Conservation (phyloP, 371 early-diverging fungal species). For the Apophysomyces variabilis region DNA sequence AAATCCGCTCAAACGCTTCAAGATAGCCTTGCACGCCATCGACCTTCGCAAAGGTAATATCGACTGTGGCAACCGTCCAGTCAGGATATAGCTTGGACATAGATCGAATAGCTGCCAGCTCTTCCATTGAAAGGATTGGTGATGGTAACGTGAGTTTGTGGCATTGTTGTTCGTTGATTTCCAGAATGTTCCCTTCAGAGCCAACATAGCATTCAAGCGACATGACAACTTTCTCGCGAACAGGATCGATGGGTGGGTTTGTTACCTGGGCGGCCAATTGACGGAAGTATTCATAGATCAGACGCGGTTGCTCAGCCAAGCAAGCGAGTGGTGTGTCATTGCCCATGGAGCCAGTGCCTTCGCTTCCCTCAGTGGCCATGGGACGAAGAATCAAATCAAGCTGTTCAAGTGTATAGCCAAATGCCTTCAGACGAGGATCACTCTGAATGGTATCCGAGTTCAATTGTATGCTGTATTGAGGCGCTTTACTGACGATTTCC, state of each 20-base stretch:
- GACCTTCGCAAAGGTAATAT: constrained; percentile 80
- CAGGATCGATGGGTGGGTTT: constrained; percentile 97
- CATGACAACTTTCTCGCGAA: constrained; percentile 98
- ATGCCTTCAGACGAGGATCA: constrained; percentile 87
- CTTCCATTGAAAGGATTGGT: constrained; percentile 84
- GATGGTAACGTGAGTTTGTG: constrained; percentile 80
- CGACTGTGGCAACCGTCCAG: constrained; percentile 87
- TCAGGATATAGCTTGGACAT: constrained; percentile 63
- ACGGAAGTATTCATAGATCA: constrained; percentile 95
- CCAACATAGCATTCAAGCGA: constrained; percentile 94
- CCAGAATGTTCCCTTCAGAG: constrained; percentile 92
- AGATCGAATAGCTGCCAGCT: constrained; percentile 77
- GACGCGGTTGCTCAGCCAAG: constrained; percentile 84
- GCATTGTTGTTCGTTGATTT: constrained; percentile 79
- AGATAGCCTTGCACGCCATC: constrained; percentile 83
- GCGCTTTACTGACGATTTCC: constrained; percentile 52
- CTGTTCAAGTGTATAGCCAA: constrained; percentile 94
- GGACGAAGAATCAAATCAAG: constrained; percentile 86
- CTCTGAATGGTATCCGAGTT: constrained; percentile 54
- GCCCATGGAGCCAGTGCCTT: constrained; percentile 98
- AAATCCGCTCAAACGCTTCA: constrained; percentile 81
- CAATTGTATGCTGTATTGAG: constrained; percentile 30
- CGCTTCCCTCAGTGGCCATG: constrained; percentile 89
- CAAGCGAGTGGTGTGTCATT: constrained; percentile 95
- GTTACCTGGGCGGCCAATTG: constrained; percentile 98